Percentiles rank a stretch among this genome's conserved stretches.
Conservation (phyloP, 208 protist species). For the Borovskyia barvae region DNA sequence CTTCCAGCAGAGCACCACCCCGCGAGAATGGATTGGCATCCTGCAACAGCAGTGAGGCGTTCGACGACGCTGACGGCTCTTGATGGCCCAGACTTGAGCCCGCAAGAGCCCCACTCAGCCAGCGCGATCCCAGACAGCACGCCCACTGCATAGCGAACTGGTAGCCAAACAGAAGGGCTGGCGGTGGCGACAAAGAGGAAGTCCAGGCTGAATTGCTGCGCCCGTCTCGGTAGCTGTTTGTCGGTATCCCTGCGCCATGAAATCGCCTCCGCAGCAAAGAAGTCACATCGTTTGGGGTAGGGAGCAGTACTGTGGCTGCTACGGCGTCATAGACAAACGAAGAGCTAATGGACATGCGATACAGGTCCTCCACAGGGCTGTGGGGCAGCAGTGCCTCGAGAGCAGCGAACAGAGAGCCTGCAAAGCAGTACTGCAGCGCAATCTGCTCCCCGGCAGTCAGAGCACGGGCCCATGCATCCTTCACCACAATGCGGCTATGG, state of each 20-base stretch:
- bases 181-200: not conserved
- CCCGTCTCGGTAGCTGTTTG: not conserved
- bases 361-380: not conserved
- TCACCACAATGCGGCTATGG: not conserved
- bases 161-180: slow-evolving; percentile 21
- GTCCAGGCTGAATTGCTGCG: not conserved
- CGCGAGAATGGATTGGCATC: too few species aligned
- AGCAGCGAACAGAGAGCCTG: slow-evolving; percentile 31
- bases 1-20: slow-evolving; percentile 12
- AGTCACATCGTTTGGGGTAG: slow-evolving; percentile 7
- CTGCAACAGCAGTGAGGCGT: too few species aligned
- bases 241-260: not conserved
- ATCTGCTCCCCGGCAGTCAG: slow-evolving; percentile 55
- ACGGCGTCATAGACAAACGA: slow-evolving; percentile 13
- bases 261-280: slow-evolving; percentile 21
- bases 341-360: slow-evolving; percentile 10
- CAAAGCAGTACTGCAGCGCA: slow-evolving; percentile 64
- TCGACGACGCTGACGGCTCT: not conserved
- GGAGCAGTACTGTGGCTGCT: slow-evolving; percentile 11
- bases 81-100: too few species aligned
- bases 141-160: slow-evolving; percentile 23
- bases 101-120: slow-evolving; percentile 11
- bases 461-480: slow-evolving; percentile 53
- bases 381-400: slow-evolving; percentile 35
- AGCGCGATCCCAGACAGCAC: slow-evolving; percentile 14